Evolutionary conservation across 2,329 filamentous ascomycete genomes (phyloP).

Genomic region (Fusarium temperatum): DNA sequence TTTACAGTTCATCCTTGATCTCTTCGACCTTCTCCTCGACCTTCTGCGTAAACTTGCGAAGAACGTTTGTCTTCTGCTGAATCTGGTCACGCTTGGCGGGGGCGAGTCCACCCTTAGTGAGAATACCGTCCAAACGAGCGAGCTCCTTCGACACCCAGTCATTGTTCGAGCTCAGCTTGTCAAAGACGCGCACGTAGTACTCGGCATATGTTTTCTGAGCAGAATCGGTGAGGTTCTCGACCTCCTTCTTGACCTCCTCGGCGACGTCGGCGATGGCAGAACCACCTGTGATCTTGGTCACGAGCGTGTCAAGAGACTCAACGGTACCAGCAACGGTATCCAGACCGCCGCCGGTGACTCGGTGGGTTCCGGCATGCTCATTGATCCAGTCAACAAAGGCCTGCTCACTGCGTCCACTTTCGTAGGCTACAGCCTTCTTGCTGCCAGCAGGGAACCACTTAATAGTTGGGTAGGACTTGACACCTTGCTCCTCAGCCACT

Average conservation of each 20-base stretch:
- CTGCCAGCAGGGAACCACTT: constrained; percentile 95
- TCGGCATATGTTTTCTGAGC: constrained; percentile 80
- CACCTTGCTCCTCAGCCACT: constrained; percentile 77
- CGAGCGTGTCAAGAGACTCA: constrained; percentile 77
- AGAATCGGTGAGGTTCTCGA: constrained; percentile 69
- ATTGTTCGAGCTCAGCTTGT: constrained; percentile 82
- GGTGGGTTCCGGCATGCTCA: constrained; percentile 87
- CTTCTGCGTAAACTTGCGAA: constrained; percentile 77
- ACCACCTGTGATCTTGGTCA: constrained; percentile 76
- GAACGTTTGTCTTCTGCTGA: constrained; percentile 85
- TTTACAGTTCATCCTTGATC: constrained; percentile 53
- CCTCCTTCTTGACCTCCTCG: constrained; percentile 76
- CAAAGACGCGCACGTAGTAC: constrained; percentile 93
- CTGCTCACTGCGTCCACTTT: constrained; percentile 77
- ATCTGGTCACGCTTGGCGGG: constrained; percentile 90
- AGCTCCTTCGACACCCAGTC: constrained; percentile 88
- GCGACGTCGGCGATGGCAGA: constrained; percentile 69
- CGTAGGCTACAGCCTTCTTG: constrained; percentile 75
- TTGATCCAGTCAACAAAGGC: constrained; percentile 86
- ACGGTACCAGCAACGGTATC: constrained; percentile 84
- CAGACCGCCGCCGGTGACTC: constrained; percentile 81
- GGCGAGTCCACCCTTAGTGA: constrained; percentile 87
- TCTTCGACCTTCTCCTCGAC: constrained; percentile 70
- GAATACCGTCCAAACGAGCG: constrained; percentile 77
- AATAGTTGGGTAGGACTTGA: constrained; percentile 93